Percentiles rank a stretch among this genome's conserved stretches.
phyloP scores from a whole-genome alignment of 352 stramenopile species.

The Globisporangium canariense region DNA sequence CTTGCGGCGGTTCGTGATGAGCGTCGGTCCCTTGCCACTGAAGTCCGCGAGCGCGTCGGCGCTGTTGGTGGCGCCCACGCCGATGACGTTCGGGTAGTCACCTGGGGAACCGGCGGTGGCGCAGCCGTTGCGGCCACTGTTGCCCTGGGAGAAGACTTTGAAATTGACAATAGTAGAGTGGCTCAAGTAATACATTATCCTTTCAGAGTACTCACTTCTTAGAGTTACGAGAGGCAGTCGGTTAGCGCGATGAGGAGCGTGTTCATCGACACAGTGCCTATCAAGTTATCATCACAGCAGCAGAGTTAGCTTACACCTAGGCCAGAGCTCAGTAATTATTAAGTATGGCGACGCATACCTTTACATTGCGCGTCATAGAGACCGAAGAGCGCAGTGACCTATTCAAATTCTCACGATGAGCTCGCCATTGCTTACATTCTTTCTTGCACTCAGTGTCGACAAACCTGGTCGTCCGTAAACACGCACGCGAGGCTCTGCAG shows the following conservation, averaged over 20 bases:
- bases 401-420: not conserved
- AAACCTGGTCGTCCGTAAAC: conserved; percentile 59
- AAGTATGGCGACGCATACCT: conserved; percentile 20
- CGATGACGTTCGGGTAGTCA: conserved; percentile 31
- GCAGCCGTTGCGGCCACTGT: conserved; percentile 21
- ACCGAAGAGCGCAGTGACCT: conserved; percentile 48
- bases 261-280: conserved; percentile 38
- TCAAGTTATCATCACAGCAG: not conserved
- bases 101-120: conserved; percentile 23
- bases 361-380: conserved; percentile 36
- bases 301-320: conserved; percentile 1
- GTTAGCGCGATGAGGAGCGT: conserved; percentile 27
- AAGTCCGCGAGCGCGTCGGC: conserved; percentile 22
- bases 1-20: not conserved
- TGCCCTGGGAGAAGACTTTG: conserved; percentile 17
- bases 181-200: conserved; percentile 1
- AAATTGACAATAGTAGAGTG: not conserved
- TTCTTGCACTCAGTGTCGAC: not conserved
- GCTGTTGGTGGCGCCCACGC: conserved; percentile 25
- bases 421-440: not conserved
- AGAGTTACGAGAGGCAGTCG: conserved; percentile 13
- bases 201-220: not conserved
- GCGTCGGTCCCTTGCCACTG: conserved; percentile 25
- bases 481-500: conserved; percentile 45
- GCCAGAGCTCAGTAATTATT: not conserved